Conservation (phyloP, 2,329 filamentous ascomycete species). For the Penicillium sp. region DNA sequence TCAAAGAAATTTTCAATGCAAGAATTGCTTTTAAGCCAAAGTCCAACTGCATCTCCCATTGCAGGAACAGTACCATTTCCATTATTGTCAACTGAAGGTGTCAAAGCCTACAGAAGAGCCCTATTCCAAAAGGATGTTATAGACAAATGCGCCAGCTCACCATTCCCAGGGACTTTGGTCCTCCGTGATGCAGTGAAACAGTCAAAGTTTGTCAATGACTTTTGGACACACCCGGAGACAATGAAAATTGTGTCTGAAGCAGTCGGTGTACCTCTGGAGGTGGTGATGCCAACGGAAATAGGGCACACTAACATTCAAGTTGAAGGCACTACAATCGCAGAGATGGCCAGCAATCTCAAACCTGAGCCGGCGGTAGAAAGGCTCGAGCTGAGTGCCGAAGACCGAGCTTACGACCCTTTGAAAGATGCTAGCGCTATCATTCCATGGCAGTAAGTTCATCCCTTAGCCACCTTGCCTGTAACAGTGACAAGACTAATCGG, state of each 20-base stretch:
- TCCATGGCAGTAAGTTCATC: constrained; percentile 25
- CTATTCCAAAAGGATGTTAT: constrained; percentile 14
- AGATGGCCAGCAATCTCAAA: constrained; percentile 17
- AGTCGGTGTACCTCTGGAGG: constrained; percentile 20
- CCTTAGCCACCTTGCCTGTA: not conserved
- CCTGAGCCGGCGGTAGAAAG: constrained; percentile 19
- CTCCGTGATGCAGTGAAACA: constrained; percentile 23
- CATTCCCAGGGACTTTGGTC: constrained; percentile 22
- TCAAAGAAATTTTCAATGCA: constrained; percentile 14
- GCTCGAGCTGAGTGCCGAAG: constrained; percentile 13
- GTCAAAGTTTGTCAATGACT: constrained; percentile 25
- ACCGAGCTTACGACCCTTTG: constrained; percentile 22
- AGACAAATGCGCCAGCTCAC: constrained; percentile 14
- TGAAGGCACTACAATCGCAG: constrained; percentile 15
- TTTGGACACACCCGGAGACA: constrained; percentile 28
- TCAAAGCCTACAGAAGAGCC: constrained; percentile 16
- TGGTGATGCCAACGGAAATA: constrained; percentile 28
- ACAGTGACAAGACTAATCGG: not conserved
- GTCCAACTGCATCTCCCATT: constrained; percentile 9
- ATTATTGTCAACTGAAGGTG: constrained; percentile 11
- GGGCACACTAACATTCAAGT: constrained; percentile 30
- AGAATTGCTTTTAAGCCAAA: constrained; percentile 9
- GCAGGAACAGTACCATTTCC: constrained; percentile 17
- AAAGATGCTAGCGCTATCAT: constrained; percentile 18
- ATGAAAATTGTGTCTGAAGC: constrained; percentile 25